Evolutionary conservation across 2,329 filamentous ascomycete species (phyloP).

Genomic region (Arthrobotrys iridis): DNA sequence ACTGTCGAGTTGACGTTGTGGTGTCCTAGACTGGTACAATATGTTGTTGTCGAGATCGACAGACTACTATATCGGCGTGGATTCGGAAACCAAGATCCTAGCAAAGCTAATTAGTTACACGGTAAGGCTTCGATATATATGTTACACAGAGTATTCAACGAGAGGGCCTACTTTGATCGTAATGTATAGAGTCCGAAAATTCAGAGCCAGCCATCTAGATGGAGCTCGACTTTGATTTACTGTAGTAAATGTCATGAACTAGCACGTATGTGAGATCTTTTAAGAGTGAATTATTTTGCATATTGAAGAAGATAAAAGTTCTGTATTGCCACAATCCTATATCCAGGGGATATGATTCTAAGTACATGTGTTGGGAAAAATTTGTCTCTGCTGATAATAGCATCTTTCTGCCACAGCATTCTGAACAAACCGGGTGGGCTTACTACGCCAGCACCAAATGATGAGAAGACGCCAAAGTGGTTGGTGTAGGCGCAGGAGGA

Average conservation of each 20-base stretch:
- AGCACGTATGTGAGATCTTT: too few relatives aligned
- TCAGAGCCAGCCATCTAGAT: too few relatives aligned
- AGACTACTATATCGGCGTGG: too few relatives aligned
- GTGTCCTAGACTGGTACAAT: not conserved
- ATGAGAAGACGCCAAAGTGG: not conserved
- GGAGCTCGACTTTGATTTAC: too few relatives aligned
- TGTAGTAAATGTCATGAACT: too few relatives aligned
- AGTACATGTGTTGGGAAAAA: constrained; percentile 1
- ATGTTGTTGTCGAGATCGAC: not conserved
- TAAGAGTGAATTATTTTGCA: not conserved
- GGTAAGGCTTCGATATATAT: too few relatives aligned
- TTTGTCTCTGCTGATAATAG: not conserved
- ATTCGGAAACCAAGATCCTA: too few relatives aligned
- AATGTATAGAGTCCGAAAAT: too few relatives aligned
- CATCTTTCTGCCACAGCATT: not conserved
- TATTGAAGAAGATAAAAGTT: not conserved
- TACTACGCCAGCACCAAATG: not conserved
- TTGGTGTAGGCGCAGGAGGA: not conserved
- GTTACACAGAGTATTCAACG: too few relatives aligned
- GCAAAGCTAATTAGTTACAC: too few relatives aligned
- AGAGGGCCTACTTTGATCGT: too few relatives aligned
- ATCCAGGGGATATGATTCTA: not conserved
- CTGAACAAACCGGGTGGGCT: not conserved
- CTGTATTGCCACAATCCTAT: constrained; percentile 9
- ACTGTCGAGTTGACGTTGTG: not conserved